A percentile compares a stretch with the other conserved stretches of the same genome.
Conservation (phyloP, 139 green algal species). For the Coccomyxa sp. region DNA sequence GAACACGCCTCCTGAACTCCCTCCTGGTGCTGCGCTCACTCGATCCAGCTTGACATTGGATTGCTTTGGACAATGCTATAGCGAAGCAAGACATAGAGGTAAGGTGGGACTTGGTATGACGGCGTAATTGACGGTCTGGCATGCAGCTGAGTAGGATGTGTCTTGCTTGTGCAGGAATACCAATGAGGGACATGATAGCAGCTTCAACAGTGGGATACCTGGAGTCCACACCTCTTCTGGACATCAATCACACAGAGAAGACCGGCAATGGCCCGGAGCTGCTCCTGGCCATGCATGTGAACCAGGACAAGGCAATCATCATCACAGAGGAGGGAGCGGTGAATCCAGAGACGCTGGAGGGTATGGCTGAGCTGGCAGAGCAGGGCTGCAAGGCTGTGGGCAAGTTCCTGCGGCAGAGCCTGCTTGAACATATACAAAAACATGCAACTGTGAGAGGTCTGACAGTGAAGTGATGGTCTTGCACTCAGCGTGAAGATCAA, state of each 20-base stretch:
- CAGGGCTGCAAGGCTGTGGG: slow-evolving; percentile 68
- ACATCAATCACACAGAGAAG: slow-evolving; percentile 90
- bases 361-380: slow-evolving; percentile 55
- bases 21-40: no score
- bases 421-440: slow-evolving; percentile 59
- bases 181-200: slow-evolving; percentile 72
- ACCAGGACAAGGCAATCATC: slow-evolving; percentile 51
- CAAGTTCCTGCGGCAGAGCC: slow-evolving; percentile 51
- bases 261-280: slow-evolving; percentile 71
- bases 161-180: slow-evolving; percentile 45
- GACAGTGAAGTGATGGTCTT: background rate
- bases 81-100: no score
- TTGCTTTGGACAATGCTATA: no score
- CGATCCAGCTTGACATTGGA: no score
- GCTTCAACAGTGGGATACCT: slow-evolving; percentile 73
- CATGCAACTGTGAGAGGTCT: slow-evolving; percentile 22
- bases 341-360: slow-evolving; percentile 63
- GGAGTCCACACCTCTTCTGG: slow-evolving; percentile 75
- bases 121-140: background rate
- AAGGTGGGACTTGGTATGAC: no score
- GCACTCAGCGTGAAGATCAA: no score
- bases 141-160: background rate
- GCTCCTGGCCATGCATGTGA: slow-evolving; percentile 64
- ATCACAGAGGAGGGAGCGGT: slow-evolving; percentile 53
- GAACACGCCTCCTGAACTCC: no score